Conservation (phyloP, 108 stramenopile genomes). For the Fragilariopsis cylindrus region DNA sequence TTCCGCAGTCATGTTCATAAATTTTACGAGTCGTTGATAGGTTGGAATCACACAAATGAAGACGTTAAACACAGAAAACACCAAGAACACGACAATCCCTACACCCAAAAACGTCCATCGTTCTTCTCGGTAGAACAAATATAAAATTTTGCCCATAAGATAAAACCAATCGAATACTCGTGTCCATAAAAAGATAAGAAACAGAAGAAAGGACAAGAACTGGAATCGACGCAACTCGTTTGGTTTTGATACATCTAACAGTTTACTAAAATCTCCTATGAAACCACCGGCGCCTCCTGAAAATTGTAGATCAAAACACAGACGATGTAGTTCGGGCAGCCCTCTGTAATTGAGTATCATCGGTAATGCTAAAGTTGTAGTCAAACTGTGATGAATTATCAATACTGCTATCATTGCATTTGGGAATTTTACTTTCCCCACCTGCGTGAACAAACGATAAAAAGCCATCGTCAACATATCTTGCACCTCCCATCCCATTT, state of each 20-base stretch:
- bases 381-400: neutral
- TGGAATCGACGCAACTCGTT: neutral
- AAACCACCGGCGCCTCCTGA: neutral
- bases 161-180: neutral
- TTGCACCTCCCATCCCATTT: slow-evolving; percentile 9
- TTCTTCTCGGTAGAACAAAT: neutral
- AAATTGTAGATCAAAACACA: slow-evolving; percentile 5
- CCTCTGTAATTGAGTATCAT: neutral
- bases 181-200: neutral
- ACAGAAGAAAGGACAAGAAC: neutral
- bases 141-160: neutral
- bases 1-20: neutral
- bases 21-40: neutral
- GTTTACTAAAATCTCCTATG: neutral
- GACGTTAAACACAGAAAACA: slow-evolving; percentile 1
- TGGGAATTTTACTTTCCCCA: neutral
- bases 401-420: neutral
- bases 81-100: neutral
- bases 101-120: neutral
- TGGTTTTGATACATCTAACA: neutral
- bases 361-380: neutral
- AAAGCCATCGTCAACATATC: neutral
- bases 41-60: neutral
- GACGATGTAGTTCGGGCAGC: slow-evolving; percentile 2
- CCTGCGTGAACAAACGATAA: neutral